Percentiles rank a stretch among this genome's conserved stretches.
phyloP scores from a whole-genome alignment of 75 land plant species.

The Pinus tabuliformis region DNA sequence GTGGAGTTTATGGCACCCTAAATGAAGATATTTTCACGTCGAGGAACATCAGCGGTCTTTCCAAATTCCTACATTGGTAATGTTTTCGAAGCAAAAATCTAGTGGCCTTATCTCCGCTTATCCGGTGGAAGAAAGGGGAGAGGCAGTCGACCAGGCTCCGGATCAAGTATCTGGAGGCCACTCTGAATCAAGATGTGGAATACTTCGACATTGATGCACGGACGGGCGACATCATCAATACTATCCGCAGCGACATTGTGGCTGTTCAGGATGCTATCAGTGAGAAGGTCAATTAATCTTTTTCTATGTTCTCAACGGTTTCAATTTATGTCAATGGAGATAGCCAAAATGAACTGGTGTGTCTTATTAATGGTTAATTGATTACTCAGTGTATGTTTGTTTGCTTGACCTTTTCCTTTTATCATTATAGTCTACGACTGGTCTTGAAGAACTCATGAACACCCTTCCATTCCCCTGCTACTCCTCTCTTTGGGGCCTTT shows the following conservation, averaged over 20 bases:
- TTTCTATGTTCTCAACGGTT: background rate
- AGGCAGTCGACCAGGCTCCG: constrained; percentile 88
- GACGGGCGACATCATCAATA: constrained; percentile 76
- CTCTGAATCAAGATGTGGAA: constrained; percentile 80
- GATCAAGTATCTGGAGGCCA: constrained; percentile 71
- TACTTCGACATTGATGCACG: constrained; percentile 84
- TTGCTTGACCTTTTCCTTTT: background rate
- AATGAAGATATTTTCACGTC: too few relatives aligned
- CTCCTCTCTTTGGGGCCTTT: too few relatives aligned
- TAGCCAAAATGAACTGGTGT: background rate
- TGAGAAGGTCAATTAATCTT: constrained; percentile 63
- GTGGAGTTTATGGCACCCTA: too few relatives aligned
- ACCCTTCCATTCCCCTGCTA: too few relatives aligned
- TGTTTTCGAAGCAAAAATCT: too few relatives aligned
- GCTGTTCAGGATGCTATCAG: constrained; percentile 94
- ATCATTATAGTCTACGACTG: too few relatives aligned
- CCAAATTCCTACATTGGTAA: too few relatives aligned
- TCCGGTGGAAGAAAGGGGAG: too few relatives aligned
- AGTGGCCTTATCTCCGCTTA: too few relatives aligned
- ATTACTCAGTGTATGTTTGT: background rate
- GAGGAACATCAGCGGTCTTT: too few relatives aligned
- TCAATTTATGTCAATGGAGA: background rate
- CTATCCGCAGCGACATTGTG: constrained; percentile 77
- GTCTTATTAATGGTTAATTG: too few relatives aligned
- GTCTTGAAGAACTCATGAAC: too few relatives aligned